Evolutionary conservation across 176 grass and related monocot species (phyloP).

Genomic region (Ampelocalamus luodianensis): DNA sequence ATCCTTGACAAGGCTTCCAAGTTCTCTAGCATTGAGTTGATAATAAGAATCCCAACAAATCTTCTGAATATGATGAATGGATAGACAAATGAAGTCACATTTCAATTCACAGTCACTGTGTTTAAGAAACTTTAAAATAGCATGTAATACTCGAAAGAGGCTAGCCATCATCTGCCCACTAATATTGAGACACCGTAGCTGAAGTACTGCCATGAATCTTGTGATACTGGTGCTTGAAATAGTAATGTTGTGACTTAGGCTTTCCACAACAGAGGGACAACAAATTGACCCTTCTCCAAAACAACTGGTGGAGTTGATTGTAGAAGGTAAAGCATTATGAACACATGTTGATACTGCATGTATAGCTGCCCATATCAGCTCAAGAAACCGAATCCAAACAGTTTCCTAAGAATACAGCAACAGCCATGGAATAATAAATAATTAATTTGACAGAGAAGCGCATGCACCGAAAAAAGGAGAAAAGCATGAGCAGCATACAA

Average conservation of each 20-base stretch:
- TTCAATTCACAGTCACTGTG: slow-evolving; percentile 50
- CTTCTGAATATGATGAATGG: slow-evolving; percentile 59
- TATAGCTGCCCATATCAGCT: slow-evolving; percentile 61
- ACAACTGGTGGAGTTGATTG: slow-evolving; percentile 20
- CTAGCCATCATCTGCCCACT: slow-evolving; percentile 48
- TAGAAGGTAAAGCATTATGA: slow-evolving; percentile 37
- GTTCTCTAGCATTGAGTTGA: slow-evolving; percentile 41
- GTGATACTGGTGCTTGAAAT: slow-evolving; percentile 25
- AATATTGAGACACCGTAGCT: slow-evolving; percentile 37
- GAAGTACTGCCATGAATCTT: slow-evolving; percentile 57
- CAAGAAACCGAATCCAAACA: slow-evolving; percentile 72
- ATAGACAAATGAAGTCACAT: slow-evolving; percentile 58
- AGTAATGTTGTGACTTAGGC: too few species aligned
- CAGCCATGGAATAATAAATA: slow-evolving; percentile 29
- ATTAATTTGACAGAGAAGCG: slow-evolving; percentile 15
- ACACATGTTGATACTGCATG: slow-evolving; percentile 46
- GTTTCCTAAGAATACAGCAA: slow-evolving; percentile 47
- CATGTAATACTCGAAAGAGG: slow-evolving; percentile 71
- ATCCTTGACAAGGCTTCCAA: slow-evolving; percentile 29
- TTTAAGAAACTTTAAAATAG: slow-evolving; percentile 78
- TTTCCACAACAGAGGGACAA: too few species aligned
- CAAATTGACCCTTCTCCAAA: slow-evolving; percentile 23
- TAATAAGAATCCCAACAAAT: slow-evolving; percentile 58
- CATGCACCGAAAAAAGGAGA: slow-evolving; percentile 5
- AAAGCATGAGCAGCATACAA: slow-evolving; percentile 58